A percentile compares a stretch with the other conserved stretches of the same genome.
phyloP scores from a whole-genome alignment of 225 moss, liverwort and hornwort genomes.

The Antitrichia curtipendula region DNA sequence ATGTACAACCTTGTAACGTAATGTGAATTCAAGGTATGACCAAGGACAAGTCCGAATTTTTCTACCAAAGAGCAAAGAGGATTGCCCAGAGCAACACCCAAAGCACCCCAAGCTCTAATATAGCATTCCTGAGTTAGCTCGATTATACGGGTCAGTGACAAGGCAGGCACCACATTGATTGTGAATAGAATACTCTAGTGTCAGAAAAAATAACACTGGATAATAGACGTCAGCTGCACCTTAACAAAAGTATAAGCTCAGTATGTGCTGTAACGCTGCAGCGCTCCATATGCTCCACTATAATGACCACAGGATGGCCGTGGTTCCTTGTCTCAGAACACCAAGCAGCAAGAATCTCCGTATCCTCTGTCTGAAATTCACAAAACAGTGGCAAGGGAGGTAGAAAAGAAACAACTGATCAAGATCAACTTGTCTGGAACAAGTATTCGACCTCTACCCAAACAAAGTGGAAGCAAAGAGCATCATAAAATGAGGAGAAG shows the following conservation, averaged over 20 bases:
- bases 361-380: slow-evolving; percentile 58
- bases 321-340: slow-evolving; percentile 39
- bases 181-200: neutral
- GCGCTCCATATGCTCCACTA: slow-evolving; percentile 68
- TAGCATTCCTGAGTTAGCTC: neutral
- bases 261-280: slow-evolving; percentile 54
- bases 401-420: neutral
- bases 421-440: neutral
- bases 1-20: neutral
- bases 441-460: neutral
- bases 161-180: neutral
- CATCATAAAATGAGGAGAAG: neutral
- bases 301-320: slow-evolving; percentile 48
- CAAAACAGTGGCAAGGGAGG: neutral
- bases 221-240: slow-evolving; percentile 9
- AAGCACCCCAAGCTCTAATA: neutral
- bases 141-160: neutral
- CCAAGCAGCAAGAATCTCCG: slow-evolving; percentile 82
- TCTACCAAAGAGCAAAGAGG: neutral
- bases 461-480: neutral
- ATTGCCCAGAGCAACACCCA: neutral
- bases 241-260: slow-evolving; percentile 56
- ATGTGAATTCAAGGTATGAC: neutral
- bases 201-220: neutral
- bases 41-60: neutral